A percentile compares a stretch with the other conserved stretches of the same genome.
phyloP scores from a whole-genome alignment of 2,329 filamentous ascomycete genomes.

The Arthrobotrys conoides region DNA sequence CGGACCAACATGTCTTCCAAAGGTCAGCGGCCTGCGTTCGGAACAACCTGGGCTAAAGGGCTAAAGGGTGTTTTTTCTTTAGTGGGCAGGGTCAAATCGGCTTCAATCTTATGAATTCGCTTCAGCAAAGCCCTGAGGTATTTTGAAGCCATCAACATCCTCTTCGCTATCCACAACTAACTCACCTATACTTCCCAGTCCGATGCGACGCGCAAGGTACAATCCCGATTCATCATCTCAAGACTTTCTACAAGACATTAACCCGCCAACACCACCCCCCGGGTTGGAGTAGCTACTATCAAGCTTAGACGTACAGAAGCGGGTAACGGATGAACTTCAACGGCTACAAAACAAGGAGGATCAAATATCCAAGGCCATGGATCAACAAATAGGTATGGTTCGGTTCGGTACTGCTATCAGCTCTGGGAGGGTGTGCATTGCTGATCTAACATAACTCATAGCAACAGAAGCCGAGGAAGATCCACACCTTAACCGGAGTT shows the following conservation, averaged over 20 bases:
- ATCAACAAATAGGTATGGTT: conserved; percentile 37
- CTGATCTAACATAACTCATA: conserved; percentile 9
- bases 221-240: background rate
- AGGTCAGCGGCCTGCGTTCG: conserved; percentile 11
- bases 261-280: background rate
- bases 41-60: background rate
- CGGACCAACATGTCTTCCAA: conserved; percentile 47
- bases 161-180: background rate
- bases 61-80: conserved; percentile 20
- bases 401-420: background rate
- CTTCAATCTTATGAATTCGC: conserved; percentile 47
- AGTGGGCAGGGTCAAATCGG: conserved; percentile 53
- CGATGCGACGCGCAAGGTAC: conserved; percentile 46
- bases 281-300: conserved; percentile 7
- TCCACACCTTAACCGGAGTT: conserved; percentile 28
- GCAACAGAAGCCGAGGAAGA: conserved; percentile 30
- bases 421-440: background rate
- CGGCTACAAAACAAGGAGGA: conserved; percentile 46
- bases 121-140: conserved; percentile 56
- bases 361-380: conserved; percentile 7
- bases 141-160: background rate
- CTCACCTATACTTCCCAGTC: conserved; percentile 18
- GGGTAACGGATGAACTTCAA: conserved; percentile 47
- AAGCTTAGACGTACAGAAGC: conserved; percentile 40
- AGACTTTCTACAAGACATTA: background rate